A percentile compares a stretch with the other conserved stretches of the same genome.
Evolutionary conservation across 176 grass and related monocot species (phyloP).

Genomic region (Alopecurus myosuroides): DNA sequence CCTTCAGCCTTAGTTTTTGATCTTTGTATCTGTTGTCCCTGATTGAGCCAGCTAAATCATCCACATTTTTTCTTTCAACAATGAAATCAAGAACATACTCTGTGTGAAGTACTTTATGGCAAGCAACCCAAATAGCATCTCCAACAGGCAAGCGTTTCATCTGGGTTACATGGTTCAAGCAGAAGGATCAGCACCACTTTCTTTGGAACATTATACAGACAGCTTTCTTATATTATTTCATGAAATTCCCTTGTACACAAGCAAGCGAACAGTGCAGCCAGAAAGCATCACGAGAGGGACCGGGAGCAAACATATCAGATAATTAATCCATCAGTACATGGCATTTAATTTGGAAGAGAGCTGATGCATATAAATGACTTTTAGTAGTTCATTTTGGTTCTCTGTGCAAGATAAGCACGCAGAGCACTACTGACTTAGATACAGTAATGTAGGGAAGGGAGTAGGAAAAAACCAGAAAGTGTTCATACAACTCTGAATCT

Average conservation of each 20-base stretch:
- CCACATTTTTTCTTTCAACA: conserved; percentile 87
- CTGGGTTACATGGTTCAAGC: conserved; percentile 34
- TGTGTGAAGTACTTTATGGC: conserved; percentile 36
- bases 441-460: neutral
- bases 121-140: conserved; percentile 85
- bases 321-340: neutral
- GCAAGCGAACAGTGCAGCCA: neutral
- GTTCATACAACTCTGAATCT: neutral
- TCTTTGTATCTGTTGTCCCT: conserved; percentile 84
- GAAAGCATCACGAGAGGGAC: neutral
- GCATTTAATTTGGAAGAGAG: neutral
- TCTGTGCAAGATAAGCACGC: neutral
- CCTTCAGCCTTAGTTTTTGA: conserved; percentile 91
- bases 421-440: neutral
- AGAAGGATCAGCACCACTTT: conserved; percentile 19
- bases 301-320: neutral
- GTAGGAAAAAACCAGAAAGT: neutral
- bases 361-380: neutral
- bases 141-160: conserved; percentile 74
- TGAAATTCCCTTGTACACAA: neutral
- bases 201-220: conserved; percentile 6
- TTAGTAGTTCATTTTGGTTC: neutral
- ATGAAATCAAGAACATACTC: conserved; percentile 95
- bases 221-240: neutral
- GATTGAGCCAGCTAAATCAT: conserved; percentile 68